Base-by-base conservation (phyloP, 1,139 yeast species). In the Kluyveromyces sp. region DNA sequence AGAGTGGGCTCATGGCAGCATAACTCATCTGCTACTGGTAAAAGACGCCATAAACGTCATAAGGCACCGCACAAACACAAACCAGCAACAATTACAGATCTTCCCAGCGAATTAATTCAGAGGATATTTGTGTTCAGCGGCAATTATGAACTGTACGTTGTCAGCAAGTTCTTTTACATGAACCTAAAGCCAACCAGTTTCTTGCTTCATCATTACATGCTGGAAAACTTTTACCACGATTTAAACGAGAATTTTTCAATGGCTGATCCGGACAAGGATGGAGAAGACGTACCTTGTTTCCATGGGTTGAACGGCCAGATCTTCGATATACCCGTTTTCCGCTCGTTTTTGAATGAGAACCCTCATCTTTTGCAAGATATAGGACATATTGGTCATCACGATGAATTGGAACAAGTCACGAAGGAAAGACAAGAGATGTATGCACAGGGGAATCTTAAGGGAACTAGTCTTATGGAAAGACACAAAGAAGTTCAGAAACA, bases 71-170 rank as follows among this genome's bases (percentile, higher is more conserved):
- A 34, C 7, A 34, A 10, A 25, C 4, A 26, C 29, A 27, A n/a
- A 37, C 31, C 30, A 27, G 8, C 10, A 21, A 27, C 31, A 4
- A 45, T 47, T 4, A 44, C 50, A n/a, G 48, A 45, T 21, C 45
- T 57, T 6, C 59, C 60, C 4, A 32, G 38, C 6, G 61, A 57
- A 37, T 33, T 57, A 8, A 38, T 57, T 8, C 54, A 56, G 41
- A 46, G 43, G 15, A 54, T 57, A 15, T 57, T 56, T 36, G 46
- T 55, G 15, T 47, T 49, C 4, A 39, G 56, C 4, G 48, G 49
- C 15, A 52, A 50, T 25, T 39, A 41, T 4, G 34, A 49, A 4
- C 35, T 57, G 48, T 42, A 52, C 4, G 15, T 45, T 36, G 41
- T 54, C 34, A 54, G 47, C 36, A 51, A 37, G 40, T 43, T 37